Evolutionary conservation across 345 rosid species (phyloP), one percentile per base, ranked within the genome.

Genomic region (Syzygium jambos): DNA sequence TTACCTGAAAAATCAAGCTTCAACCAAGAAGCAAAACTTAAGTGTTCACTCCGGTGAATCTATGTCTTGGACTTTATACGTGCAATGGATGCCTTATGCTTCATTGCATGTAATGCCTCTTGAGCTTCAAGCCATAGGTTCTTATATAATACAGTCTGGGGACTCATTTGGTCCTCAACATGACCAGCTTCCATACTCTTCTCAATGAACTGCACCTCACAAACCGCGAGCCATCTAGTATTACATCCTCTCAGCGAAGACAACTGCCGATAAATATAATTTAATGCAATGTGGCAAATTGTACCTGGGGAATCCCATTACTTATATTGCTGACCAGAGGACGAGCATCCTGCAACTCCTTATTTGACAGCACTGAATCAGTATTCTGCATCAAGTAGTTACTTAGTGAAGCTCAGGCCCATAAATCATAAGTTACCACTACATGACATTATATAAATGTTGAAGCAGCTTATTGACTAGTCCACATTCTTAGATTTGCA

Each of bases 81-180:
- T 17, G 85, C 87, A 51, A 86, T 85, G 29, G 38, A 86, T 59
- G 90, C 91, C 90, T 88, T 88, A 80, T 85, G 88, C 63, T 92
- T 91, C 91, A 92, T 86, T 61, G 89, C 89, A 80, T 90, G 59
- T 65, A 90, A 86, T 65, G 91, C 94, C 82, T 91, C 92, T 90
- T 90, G 91, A 49, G 94, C 90, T 87, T 91, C 91, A n/a, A 91
- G 90, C 94, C 91, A 91, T 61, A 93, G 59, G 73, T 88, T 84
- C 89, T 90, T 89, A 88, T 91, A 92, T 89, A 90, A 83, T 56
- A 91, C 78, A 3, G 92, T 88, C 68, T 87, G 91, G 15, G 88
- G 89, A 87, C 77, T 82, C 80, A 87, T 87, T 88, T 90, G 91
- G 88, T 88, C 90, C 51, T 86, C 89, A 2, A 34, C 86, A 59